These are phyloP conservation scores for Ophidiomyces ophidiicola DNA, from an alignment of 2,329 filamentous ascomycete species.

Conservation along the genomic window DNA sequence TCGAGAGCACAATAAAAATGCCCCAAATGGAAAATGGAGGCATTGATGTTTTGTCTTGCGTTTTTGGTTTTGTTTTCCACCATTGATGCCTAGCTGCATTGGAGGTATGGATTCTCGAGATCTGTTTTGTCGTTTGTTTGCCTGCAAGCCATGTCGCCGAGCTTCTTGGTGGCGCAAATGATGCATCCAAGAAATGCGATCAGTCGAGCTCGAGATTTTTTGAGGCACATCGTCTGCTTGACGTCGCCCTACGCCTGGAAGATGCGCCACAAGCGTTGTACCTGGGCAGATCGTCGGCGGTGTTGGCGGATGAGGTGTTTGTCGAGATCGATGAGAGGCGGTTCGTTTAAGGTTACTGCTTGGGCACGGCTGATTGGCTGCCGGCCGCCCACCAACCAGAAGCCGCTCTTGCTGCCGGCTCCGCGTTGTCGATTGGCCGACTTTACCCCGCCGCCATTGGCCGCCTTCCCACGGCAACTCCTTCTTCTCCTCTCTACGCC, in stretches of 20 bases:
- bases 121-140: constrained; percentile 1
- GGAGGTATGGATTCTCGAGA: background rate
- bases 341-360: too few species aligned
- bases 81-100: background rate
- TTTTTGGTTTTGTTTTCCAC: too few species aligned
- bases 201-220: background rate
- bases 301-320: too few species aligned
- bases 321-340: too few species aligned
- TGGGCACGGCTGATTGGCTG: too few species aligned
- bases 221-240: background rate
- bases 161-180: background rate
- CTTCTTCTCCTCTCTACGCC: background rate
- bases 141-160: background rate
- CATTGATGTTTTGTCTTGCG: background rate
- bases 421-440: background rate
- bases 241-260: background rate
- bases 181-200: background rate
- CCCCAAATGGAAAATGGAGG: background rate
- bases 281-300: background rate
- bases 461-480: background rate
- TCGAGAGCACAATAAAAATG: constrained; percentile 3
- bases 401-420: background rate
- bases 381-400: too few species aligned
- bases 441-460: too few species aligned
- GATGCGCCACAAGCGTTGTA: background rate